phyloP scores from a whole-genome alignment of 768 basidiomycete genomes.

The Podaxis pistillaris region DNA sequence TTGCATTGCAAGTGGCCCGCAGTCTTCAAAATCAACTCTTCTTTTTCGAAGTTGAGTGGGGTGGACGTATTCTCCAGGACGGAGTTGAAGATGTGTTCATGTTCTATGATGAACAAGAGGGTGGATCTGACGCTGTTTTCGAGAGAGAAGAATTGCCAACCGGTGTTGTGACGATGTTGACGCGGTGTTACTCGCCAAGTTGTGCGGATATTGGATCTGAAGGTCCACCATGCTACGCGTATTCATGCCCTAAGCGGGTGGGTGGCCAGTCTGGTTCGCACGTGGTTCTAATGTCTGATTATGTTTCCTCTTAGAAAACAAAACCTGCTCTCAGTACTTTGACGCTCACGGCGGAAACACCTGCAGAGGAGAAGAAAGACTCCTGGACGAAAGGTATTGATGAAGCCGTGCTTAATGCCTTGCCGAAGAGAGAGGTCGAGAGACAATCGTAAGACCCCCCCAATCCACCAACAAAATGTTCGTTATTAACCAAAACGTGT shows the following conservation, averaged over 20 bases:
- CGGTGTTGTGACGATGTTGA: slow-evolving; percentile 86
- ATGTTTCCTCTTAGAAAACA: neutral
- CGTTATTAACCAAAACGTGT: neutral
- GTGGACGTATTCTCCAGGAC: slow-evolving; percentile 75
- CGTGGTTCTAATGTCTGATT: slow-evolving; percentile 2
- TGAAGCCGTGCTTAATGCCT: slow-evolving; percentile 33
- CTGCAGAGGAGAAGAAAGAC: slow-evolving; percentile 30
- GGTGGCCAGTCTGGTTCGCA: slow-evolving; percentile 8
- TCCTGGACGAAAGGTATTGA: slow-evolving; percentile 51
- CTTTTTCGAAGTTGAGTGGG: slow-evolving; percentile 98
- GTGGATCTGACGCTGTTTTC: slow-evolving; percentile 53
- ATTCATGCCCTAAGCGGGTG: slow-evolving; percentile 74
- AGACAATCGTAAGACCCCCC: slow-evolving; percentile 62
- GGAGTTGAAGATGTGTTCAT: slow-evolving; percentile 93
- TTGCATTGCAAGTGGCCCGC: slow-evolving; percentile 84
- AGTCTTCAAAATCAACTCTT: slow-evolving; percentile 91
- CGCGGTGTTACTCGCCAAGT: slow-evolving; percentile 85
- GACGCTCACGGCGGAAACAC: slow-evolving; percentile 29
- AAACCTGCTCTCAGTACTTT: slow-evolving; percentile 18
- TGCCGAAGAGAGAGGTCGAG: slow-evolving; percentile 76
- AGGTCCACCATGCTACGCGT: slow-evolving; percentile 78
- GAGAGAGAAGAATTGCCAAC: slow-evolving; percentile 78
- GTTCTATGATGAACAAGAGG: slow-evolving; percentile 83
- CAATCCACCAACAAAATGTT: neutral
- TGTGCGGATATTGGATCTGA: slow-evolving; percentile 55